phyloP scores from a whole-genome alignment of 352 stramenopile species.

The Phytopythium kandeliae region DNA sequence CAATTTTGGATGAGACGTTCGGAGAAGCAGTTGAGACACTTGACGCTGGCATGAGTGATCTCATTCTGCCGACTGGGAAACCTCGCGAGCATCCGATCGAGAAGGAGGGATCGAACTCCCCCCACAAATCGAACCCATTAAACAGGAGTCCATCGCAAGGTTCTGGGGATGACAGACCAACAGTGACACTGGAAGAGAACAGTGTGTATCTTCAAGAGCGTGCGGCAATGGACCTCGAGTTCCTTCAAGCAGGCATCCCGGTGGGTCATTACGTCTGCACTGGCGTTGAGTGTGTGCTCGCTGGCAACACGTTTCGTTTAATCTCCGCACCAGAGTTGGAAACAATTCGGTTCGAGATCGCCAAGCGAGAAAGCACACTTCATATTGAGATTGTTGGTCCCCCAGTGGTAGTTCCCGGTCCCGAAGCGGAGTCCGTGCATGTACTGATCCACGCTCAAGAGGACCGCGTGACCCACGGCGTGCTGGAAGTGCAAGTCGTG shows the following conservation, averaged over 20 bases:
- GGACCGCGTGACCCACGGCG: conserved; percentile 36
- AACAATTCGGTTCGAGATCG: conserved; percentile 40
- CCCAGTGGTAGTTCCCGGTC: conserved; percentile 37
- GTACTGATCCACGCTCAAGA: conserved; percentile 41
- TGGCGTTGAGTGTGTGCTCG: conserved; percentile 48
- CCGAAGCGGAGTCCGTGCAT: conserved; percentile 29
- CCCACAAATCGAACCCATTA: background rate
- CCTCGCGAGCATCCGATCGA: background rate
- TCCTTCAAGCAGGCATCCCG: conserved; percentile 33
- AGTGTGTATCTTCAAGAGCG: conserved; percentile 62
- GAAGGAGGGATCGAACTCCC: background rate
- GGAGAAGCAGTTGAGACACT: background rate
- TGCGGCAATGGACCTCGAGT: conserved; percentile 42
- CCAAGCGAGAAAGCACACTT: conserved; percentile 45
- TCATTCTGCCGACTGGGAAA: background rate
- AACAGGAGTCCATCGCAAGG: background rate
- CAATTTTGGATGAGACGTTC: conserved; percentile 2
- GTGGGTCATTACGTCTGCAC: conserved; percentile 50
- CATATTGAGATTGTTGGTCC: conserved; percentile 37
- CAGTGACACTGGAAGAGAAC: conserved; percentile 38
- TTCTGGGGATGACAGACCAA: background rate
- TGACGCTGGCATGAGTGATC: background rate
- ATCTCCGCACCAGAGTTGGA: conserved; percentile 22
- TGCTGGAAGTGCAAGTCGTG: conserved; percentile 39
- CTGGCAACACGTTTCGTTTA: conserved; percentile 45